These are phyloP conservation scores for Talaromyces adpressus DNA, from an alignment of 495 filamentous ascomycete genomes.

Conservation along the genomic window DNA sequence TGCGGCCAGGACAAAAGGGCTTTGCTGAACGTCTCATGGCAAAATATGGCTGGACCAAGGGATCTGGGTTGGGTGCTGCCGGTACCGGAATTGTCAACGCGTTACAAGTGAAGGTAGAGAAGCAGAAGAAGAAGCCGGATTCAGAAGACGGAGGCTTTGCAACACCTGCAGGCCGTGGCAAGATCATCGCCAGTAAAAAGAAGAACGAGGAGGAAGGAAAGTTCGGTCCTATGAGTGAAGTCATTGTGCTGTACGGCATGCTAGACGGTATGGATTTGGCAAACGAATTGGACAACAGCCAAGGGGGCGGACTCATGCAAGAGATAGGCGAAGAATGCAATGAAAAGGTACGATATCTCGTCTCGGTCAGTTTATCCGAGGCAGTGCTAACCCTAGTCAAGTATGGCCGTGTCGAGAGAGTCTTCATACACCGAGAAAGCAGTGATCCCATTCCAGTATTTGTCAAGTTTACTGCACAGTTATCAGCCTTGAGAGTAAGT, in stretches of 20 bases:
- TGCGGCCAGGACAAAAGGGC: slow-evolving; percentile 70
- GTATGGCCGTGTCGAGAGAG: slow-evolving; percentile 82
- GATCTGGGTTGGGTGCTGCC: slow-evolving; percentile 75
- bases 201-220: slow-evolving; percentile 46
- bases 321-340: slow-evolving; percentile 93
- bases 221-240: slow-evolving; percentile 70
- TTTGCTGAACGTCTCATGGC: slow-evolving; percentile 82
- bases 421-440: slow-evolving; percentile 59
- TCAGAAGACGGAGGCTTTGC: slow-evolving; percentile 73
- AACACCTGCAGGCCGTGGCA: slow-evolving; percentile 61
- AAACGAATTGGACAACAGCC: slow-evolving; percentile 50
- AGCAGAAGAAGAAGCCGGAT: slow-evolving; percentile 70
- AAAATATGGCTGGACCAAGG: slow-evolving; percentile 89
- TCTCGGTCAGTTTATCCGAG: neutral
- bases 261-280: slow-evolving; percentile 71
- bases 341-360: slow-evolving; percentile 50
- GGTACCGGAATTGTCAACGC: slow-evolving; percentile 76
- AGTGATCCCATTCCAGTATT: slow-evolving; percentile 61
- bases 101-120: slow-evolving; percentile 74
- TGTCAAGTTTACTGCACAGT: slow-evolving; percentile 76
- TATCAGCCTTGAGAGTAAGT: slow-evolving; percentile 75
- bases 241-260: slow-evolving; percentile 76
- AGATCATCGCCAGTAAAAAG: slow-evolving; percentile 65
- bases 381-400: slow-evolving; percentile 15
- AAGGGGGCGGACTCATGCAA: slow-evolving; percentile 68